Conservation (phyloP, 2,329 filamentous ascomycete genomes). For the Apiospora saccharicola region DNA sequence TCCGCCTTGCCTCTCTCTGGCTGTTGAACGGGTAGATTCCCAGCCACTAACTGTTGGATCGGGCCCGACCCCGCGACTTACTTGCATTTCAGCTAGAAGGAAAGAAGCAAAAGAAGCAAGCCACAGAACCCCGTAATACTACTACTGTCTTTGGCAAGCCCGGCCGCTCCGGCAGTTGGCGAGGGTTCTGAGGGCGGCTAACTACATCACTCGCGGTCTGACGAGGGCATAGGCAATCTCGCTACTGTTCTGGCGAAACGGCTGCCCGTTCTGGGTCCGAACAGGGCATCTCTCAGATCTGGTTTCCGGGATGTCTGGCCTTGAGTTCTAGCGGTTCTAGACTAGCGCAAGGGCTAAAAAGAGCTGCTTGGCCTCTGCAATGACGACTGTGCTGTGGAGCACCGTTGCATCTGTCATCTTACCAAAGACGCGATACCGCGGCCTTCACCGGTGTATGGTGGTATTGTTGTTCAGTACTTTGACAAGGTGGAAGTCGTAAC, state of each 20-base stretch:
- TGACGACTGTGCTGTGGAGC: background rate
- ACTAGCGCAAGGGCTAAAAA: background rate
- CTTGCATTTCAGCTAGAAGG: background rate
- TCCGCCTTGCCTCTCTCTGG: background rate
- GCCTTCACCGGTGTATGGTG: background rate
- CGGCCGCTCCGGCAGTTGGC: slow-evolving; percentile 4
- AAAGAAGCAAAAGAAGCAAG: background rate
- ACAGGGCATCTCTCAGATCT: background rate
- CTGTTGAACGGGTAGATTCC: background rate
- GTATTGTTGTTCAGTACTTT: background rate
- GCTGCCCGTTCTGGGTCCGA: background rate
- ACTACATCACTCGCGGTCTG: no score
- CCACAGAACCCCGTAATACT: background rate
- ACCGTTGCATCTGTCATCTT: slow-evolving; percentile 3
- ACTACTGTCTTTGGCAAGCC: background rate
- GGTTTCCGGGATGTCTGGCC: background rate
- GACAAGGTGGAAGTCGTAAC: no score
- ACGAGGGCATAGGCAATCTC: background rate
- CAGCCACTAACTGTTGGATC: background rate
- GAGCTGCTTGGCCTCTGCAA: background rate
- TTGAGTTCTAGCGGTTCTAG: slow-evolving; percentile 2
- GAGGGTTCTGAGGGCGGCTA: background rate
- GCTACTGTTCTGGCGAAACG: background rate
- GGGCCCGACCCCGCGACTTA: background rate
- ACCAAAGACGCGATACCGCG: background rate